Evolutionary conservation across 257 asterid species (phyloP).

Genomic region (Solanum chmielewskii): DNA sequence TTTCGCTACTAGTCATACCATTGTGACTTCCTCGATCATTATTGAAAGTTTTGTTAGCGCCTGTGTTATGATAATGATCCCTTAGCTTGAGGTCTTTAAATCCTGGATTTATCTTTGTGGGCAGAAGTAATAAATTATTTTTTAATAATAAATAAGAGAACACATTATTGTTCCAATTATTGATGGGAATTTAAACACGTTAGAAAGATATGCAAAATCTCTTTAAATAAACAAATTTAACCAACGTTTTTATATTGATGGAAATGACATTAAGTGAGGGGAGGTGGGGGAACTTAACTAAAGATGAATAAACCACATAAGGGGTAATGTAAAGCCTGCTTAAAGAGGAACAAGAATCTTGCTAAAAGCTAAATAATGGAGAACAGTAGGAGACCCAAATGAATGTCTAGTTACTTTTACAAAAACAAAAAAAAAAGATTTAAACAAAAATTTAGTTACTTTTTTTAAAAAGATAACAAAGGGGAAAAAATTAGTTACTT

Average conservation of each 20-base stretch:
- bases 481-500: not conserved
- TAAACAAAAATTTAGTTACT: not conserved
- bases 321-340: conserved; percentile 45
- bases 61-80: not conserved
- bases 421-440: conserved; percentile 40
- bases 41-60: not conserved
- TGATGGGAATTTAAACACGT: not conserved
- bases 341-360: conserved; percentile 77
- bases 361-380: conserved; percentile 77
- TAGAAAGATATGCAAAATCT: not conserved
- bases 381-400: conserved; percentile 54
- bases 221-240: not conserved
- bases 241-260: not conserved
- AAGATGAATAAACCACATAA: conserved; percentile 27
- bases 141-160: not conserved
- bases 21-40: no score
- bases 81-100: not conserved
- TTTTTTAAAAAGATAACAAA: not conserved
- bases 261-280: not conserved
- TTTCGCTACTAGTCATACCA: not conserved
- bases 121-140: not conserved
- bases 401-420: conserved; percentile 51
- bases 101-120: no score
- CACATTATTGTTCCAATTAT: not conserved
- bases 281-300: conserved; percentile 9